Base-by-base conservation (phyloP, 305 asterid genomes). In the Fraxinus ornus region DNA sequence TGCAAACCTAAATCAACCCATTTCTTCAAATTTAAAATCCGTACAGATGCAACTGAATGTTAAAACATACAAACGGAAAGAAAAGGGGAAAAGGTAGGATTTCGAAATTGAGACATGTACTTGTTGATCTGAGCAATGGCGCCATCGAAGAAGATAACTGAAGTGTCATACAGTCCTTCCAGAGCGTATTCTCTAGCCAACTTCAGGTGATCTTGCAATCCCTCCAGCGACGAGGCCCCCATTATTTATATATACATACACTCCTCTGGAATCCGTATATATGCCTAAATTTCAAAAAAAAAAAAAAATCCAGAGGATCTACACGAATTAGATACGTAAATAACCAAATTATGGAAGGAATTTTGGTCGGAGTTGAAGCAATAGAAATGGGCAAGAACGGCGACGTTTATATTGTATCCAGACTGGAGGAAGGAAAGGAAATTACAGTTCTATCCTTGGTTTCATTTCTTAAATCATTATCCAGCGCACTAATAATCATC, bases 101-200 rank as follows among this genome's bases (percentile, higher is more conserved):
- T 52, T 49, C n/a, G 79, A 78, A 24, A 30, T 21, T 73, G 82
- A 79, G 32, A 68, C 5, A 32, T 5, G 19, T 92, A 95, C 98
- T 93, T 94, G 91, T 94, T 94, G 93, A 95, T 95, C 94, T 94
- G 99, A 83, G 98, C 97, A 85, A 95, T 90, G 78, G 97, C 96
- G 60, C 99, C 99, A 80, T 95, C 99, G 90, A 95, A 95, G 95
- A 95, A 95, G 90, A 95, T 94, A 49, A 95, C 78, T n/a, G 98
- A 89, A 75, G 97, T 93, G 72, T 94, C 99, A 68, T 94, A 95
- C 24, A 92, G 95, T 60, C 99, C 99, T 88, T 95, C 99, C 47
- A 92, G 82, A 17, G 99, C 98, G 86, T 95, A 95, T 79, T 94
- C 98, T 84, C 99, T 90, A 13, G 99, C 99, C 84, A 95, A 87